Conservation (phyloP, 2,329 filamentous ascomycete species). For the Talaromyces amestolkiae region DNA sequence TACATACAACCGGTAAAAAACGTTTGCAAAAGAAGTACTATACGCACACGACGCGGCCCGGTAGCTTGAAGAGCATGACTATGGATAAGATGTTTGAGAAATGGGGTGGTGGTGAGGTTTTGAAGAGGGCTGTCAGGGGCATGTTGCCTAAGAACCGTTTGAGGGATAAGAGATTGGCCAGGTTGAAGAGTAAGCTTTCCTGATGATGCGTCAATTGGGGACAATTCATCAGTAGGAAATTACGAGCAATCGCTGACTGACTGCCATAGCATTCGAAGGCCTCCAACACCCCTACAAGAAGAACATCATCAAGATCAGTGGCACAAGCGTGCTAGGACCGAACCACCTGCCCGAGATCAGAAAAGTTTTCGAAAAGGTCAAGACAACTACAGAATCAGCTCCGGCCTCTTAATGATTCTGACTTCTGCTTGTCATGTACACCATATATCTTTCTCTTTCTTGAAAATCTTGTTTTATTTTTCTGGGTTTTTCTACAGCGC, state of each 20-base stretch:
- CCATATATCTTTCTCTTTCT: constrained; percentile 14
- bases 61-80: constrained; percentile 79
- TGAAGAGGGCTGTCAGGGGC: constrained; percentile 87
- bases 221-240: too few species aligned
- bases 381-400: constrained; percentile 25
- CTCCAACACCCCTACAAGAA: constrained; percentile 83
- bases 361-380: constrained; percentile 37
- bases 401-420: constrained; percentile 14
- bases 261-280: constrained; percentile 75
- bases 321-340: constrained; percentile 44
- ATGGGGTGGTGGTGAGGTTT: constrained; percentile 86
- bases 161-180: constrained; percentile 78
- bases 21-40: constrained; percentile 94
- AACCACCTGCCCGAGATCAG: constrained; percentile 34
- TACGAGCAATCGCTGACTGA: background rate
- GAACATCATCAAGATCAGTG: constrained; percentile 75
- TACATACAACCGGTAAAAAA: constrained; percentile 89
- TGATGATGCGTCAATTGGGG: too few species aligned
- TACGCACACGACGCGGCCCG: constrained; percentile 86
- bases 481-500: constrained; percentile 33
- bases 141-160: constrained; percentile 98
- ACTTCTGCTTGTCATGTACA: constrained; percentile 11
- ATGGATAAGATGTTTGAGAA: constrained; percentile 96
- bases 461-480: constrained; percentile 24
- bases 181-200: constrained; percentile 67